A percentile compares a stretch with the other conserved stretches of the same genome.
Conservation (phyloP, 2,329 filamentous ascomycete genomes). For the Aspergillus neotritici region DNA sequence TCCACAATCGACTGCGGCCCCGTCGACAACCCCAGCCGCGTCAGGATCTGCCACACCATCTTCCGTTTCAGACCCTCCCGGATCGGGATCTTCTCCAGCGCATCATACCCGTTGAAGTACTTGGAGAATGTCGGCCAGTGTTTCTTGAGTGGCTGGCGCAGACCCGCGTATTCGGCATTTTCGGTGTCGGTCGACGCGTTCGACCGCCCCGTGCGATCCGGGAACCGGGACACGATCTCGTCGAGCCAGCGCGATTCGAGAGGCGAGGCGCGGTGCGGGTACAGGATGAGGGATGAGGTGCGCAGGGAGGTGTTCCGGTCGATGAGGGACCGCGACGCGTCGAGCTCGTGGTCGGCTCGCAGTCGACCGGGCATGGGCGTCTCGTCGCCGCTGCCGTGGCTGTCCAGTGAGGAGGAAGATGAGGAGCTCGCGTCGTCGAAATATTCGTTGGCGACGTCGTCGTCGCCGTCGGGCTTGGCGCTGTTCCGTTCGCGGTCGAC, state of each 20-base stretch:
- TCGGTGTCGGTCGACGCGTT: conserved; percentile 7
- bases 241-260: conserved; percentile 67
- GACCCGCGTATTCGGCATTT: conserved; percentile 22
- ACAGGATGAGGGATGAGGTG: conserved; percentile 64
- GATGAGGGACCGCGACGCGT: conserved; percentile 30
- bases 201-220: conserved; percentile 18
- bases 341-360: conserved; percentile 22
- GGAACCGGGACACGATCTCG: conserved; percentile 39
- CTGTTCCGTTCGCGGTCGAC: conserved; percentile 20
- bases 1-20: conserved; percentile 33
- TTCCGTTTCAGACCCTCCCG: conserved; percentile 82
- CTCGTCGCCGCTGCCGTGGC: conserved; percentile 34
- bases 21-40: conserved; percentile 62
- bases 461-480: conserved; percentile 8
- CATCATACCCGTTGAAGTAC: conserved; percentile 80
- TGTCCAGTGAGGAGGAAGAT: conserved; percentile 35
- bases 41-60: conserved; percentile 48
- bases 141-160: conserved; percentile 44
- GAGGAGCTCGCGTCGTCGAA: conserved; percentile 29
- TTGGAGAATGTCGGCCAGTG: conserved; percentile 70
- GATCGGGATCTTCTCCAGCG: conserved; percentile 80
- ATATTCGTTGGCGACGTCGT: conserved; percentile 15
- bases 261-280: conserved; percentile 71
- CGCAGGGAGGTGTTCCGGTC: conserved; percentile 29
- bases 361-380: conserved; percentile 31